A percentile compares a stretch with the other conserved stretches of the same genome.
Conservation (phyloP, 805 yeast genomes). For the Jamesozyma hellenica region DNA sequence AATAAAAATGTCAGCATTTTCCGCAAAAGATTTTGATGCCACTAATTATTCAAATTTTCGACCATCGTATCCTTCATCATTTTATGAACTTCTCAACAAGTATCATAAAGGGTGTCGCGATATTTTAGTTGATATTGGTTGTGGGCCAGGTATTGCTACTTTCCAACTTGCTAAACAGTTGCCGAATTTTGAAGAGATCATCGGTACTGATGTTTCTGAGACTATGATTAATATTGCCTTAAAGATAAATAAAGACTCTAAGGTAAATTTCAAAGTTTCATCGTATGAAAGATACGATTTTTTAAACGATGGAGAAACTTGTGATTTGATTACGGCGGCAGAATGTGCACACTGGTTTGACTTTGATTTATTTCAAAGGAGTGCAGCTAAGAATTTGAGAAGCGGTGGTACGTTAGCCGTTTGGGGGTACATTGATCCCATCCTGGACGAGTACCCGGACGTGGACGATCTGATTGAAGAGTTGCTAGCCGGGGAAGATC, state of each 20-base stretch:
- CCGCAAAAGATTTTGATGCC: conserved; percentile 43
- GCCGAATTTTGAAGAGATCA: conserved; percentile 34
- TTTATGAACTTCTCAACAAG: conserved; percentile 34
- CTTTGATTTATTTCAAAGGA: conserved; percentile 41
- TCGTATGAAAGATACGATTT: conserved; percentile 17
- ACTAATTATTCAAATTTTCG: conserved; percentile 46
- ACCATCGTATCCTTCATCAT: conserved; percentile 52
- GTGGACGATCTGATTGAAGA: conserved; percentile 47
- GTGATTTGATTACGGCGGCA: conserved; percentile 67
- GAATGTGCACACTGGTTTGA: conserved; percentile 85
- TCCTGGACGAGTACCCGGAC: conserved; percentile 40
- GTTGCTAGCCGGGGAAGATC: conserved; percentile 40
- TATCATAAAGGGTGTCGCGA: conserved; percentile 35
- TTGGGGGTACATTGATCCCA: conserved; percentile 75
- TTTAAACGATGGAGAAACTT: conserved; percentile 6
- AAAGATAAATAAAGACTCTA: conserved; percentile 4
- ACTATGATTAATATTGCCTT: conserved; percentile 46
- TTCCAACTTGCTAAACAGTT: conserved; percentile 29
- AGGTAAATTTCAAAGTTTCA: conserved; percentile 24
- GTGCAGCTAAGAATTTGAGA: conserved; percentile 40
- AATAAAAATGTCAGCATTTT: conserved; percentile 53
- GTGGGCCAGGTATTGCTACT: conserved; percentile 74
- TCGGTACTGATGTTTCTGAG: conserved; percentile 55
- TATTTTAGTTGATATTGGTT: conserved; percentile 60
- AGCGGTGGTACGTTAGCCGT: conserved; percentile 59